Percentiles rank a stretch among this genome's conserved stretches.
Conservation (phyloP, 352 stramenopile species). For the Globisporangium sylvaticum region DNA sequence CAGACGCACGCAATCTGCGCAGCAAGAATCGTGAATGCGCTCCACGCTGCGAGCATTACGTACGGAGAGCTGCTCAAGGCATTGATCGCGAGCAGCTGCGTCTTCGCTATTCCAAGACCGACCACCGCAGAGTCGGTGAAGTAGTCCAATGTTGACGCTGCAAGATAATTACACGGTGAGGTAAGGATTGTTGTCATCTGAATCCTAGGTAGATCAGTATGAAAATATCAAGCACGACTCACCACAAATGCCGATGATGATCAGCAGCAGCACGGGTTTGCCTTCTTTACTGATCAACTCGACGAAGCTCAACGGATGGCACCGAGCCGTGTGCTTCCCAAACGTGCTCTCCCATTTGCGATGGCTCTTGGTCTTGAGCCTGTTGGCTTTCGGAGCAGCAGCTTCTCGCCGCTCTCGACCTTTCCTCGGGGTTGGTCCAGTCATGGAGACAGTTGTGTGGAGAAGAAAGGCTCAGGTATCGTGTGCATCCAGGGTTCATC, state of each 20-base stretch:
- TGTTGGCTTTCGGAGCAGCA: background rate
- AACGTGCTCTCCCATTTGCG: constrained; percentile 46
- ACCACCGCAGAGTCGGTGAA: constrained; percentile 31
- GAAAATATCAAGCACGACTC: constrained; percentile 9
- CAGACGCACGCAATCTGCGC: constrained; percentile 34
- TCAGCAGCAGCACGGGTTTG: constrained; percentile 46
- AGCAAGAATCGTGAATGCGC: constrained; percentile 30
- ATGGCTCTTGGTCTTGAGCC: constrained; percentile 33
- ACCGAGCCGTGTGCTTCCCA: constrained; percentile 28
- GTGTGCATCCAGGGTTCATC: background rate
- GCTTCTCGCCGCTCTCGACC: background rate
- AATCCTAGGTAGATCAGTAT: background rate
- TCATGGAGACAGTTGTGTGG: constrained; percentile 1
- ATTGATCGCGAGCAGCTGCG: constrained; percentile 17
- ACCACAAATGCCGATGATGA: constrained; percentile 49
- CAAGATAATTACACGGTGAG: background rate
- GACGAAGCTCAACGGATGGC: constrained; percentile 28
- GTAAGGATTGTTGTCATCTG: background rate
- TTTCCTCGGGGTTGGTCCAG: background rate
- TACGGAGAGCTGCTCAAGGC: constrained; percentile 14
- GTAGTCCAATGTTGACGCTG: constrained; percentile 56
- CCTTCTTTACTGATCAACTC: constrained; percentile 50
- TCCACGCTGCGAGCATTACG: constrained; percentile 27
- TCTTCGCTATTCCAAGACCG: constrained; percentile 17
- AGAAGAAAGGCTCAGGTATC: background rate